Evolutionary conservation across 2,329 filamentous ascomycete species (phyloP).

Genomic region (Ascochyta fabae): DNA sequence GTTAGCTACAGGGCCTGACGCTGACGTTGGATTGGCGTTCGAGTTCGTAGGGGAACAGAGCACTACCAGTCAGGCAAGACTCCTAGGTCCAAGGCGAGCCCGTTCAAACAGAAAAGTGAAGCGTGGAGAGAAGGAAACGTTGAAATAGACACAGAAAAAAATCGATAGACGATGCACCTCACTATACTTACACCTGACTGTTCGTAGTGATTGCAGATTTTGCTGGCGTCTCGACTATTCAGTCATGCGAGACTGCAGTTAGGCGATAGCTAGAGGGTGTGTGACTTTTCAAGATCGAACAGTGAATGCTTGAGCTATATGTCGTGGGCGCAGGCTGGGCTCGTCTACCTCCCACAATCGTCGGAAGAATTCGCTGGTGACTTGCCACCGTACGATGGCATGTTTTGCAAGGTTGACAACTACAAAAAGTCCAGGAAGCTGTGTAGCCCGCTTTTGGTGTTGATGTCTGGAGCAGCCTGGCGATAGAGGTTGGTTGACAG

Average conservation of each 20-base stretch:
- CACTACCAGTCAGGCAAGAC: neutral
- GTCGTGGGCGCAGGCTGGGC: conserved; percentile 7
- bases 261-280: neutral
- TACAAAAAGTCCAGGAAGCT: neutral
- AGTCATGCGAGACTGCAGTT: neutral
- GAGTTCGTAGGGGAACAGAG: neutral
- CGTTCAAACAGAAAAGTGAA: neutral
- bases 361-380: conserved; percentile 12
- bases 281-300: neutral
- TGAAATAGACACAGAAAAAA: neutral
- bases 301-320: conserved; percentile 9
- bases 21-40: neutral
- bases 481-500: conserved; percentile 2
- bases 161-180: neutral
- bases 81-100: neutral
- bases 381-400: conserved; percentile 14
- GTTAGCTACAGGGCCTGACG: neutral
- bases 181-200: neutral
- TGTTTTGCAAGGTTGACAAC: conserved; percentile 7
- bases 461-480: conserved; percentile 4
- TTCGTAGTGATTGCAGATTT: neutral
- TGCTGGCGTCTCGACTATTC: neutral
- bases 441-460: conserved; percentile 3
- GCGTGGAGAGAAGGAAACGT: neutral
- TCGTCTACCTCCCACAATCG: conserved; percentile 17